These are phyloP conservation scores for Phylloboletellus chloephorus DNA, from an alignment of 1,284 basidiomycete genomes.

Conservation along the genomic window DNA sequence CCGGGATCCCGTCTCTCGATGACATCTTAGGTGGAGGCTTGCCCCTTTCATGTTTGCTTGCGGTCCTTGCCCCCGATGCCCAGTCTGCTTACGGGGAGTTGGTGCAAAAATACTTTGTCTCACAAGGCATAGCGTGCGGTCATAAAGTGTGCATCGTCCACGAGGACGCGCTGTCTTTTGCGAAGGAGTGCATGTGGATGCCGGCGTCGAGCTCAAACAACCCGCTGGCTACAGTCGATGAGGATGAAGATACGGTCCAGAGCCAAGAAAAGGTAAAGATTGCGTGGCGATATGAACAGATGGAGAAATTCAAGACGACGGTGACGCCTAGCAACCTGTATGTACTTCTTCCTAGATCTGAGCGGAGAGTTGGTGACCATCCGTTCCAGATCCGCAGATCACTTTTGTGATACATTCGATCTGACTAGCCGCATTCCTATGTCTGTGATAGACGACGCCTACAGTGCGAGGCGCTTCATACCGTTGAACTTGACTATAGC, in stretches of 20 bases:
- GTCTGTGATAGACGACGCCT: conserved; percentile 42
- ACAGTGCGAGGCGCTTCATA: conserved; percentile 35
- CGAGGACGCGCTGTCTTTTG: conserved; percentile 49
- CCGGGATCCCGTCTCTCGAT: conserved; percentile 92
- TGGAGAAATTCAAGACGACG: conserved; percentile 90
- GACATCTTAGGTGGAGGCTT: conserved; percentile 92
- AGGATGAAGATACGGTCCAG: conserved; percentile 34
- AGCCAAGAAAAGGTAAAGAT: conserved; percentile 68
- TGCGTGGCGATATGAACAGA: conserved; percentile 92
- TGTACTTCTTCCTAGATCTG: conserved; percentile 31
- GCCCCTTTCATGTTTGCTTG: conserved; percentile 74
- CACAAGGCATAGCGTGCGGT: conserved; percentile 75
- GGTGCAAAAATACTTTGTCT: conserved; percentile 81
- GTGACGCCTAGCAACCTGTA: conserved; percentile 48
- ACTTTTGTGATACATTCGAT: conserved; percentile 71
- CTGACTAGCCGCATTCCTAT: conserved; percentile 56
- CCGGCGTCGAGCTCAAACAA: conserved; percentile 32
- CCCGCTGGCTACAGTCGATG: conserved; percentile 14
- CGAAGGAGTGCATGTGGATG: conserved; percentile 77
- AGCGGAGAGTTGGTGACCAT: conserved; percentile 12
- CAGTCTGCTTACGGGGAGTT: conserved; percentile 86
- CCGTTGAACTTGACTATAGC: conserved; percentile 27
- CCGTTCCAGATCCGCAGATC: conserved; percentile 44
- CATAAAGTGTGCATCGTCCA: conserved; percentile 72
- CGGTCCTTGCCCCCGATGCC: conserved; percentile 74